Evolutionary conservation across 495 filamentous ascomycete genomes (phyloP).

Genomic region (Rostrohypoxylon terebratum): DNA sequence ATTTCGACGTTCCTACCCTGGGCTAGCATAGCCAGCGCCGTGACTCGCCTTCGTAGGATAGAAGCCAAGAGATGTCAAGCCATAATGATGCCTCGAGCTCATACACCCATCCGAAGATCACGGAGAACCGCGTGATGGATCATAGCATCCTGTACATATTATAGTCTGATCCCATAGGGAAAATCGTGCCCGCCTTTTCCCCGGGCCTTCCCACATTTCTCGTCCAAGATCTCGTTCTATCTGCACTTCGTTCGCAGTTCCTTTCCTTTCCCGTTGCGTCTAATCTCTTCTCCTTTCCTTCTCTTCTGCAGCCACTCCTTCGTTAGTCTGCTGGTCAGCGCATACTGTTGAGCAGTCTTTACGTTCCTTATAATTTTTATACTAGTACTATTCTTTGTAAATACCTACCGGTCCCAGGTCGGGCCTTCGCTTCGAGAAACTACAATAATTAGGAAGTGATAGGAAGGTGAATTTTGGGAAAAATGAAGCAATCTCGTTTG

Average conservation of each 20-base stretch:
- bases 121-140: slow-evolving; percentile 29
- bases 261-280: slow-evolving; percentile 35
- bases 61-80: slow-evolving; percentile 36
- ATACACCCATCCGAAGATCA: slow-evolving; percentile 27
- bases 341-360: slow-evolving; percentile 48
- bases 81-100: slow-evolving; percentile 34
- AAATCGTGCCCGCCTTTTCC: slow-evolving; percentile 19
- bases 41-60: slow-evolving; percentile 16
- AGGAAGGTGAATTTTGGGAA: slow-evolving; percentile 4
- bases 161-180: slow-evolving; percentile 23
- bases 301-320: slow-evolving; percentile 33
- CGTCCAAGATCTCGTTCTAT: slow-evolving; percentile 14
- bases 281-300: slow-evolving; percentile 21
- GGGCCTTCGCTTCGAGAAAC: slow-evolving; percentile 7
- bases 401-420: slow-evolving; percentile 16
- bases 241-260: slow-evolving; percentile 18
- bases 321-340: slow-evolving; percentile 45
- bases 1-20: background rate
- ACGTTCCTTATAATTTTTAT: slow-evolving; percentile 33
- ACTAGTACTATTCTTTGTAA: slow-evolving; percentile 20
- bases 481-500: slow-evolving; percentile 36
- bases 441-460: background rate
- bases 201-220: slow-evolving; percentile 27
- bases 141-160: slow-evolving; percentile 32
- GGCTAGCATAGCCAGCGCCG: slow-evolving; percentile 2